phyloP scores from a whole-genome alignment of 2,329 filamentous ascomycete genomes.

The Lizonia empirigonia region DNA sequence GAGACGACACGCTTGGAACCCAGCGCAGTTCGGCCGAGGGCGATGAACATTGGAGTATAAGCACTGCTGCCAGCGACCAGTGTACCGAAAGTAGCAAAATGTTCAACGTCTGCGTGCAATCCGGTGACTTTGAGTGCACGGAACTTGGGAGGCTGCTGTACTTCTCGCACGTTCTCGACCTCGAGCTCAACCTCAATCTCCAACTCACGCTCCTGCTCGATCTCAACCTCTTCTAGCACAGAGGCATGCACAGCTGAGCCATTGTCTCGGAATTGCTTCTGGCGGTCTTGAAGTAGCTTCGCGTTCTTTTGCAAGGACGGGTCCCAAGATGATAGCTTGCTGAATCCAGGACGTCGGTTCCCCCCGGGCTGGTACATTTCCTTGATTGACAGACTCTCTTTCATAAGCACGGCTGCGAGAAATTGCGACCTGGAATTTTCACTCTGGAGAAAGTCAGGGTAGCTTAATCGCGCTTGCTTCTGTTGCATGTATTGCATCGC shows the following conservation, averaged over 20 bases:
- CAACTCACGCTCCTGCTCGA: slow-evolving; percentile 53
- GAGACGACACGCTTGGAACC: slow-evolving; percentile 43
- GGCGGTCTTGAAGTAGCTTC: slow-evolving; percentile 44
- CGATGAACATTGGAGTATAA: slow-evolving; percentile 52
- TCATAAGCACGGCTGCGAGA: slow-evolving; percentile 54
- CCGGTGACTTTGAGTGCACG: slow-evolving; percentile 52
- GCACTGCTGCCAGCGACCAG: slow-evolving; percentile 47
- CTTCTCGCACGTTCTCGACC: slow-evolving; percentile 55
- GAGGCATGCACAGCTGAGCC: slow-evolving; percentile 55
- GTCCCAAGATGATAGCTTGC: slow-evolving; percentile 20
- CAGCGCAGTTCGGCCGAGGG: slow-evolving; percentile 49
- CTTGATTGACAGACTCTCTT: slow-evolving; percentile 63
- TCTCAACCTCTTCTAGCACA: slow-evolving; percentile 61
- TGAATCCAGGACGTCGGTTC: slow-evolving; percentile 8
- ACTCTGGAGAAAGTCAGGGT: slow-evolving; percentile 52
- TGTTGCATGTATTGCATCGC: slow-evolving; percentile 66
- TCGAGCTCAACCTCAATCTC: slow-evolving; percentile 60
- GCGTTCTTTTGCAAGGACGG: slow-evolving; percentile 39
- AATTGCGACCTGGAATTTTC: slow-evolving; percentile 47
- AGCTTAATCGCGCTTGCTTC: slow-evolving; percentile 54
- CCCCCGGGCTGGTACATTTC: slow-evolving; percentile 60
- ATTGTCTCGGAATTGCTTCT: slow-evolving; percentile 50
- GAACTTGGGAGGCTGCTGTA: slow-evolving; percentile 55
- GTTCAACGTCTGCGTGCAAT: slow-evolving; percentile 55
- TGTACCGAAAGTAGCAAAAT: slow-evolving; percentile 55